phyloP scores from a whole-genome alignment of 2,329 filamentous ascomycete genomes.

The Pseudodiploospora longispora region DNA sequence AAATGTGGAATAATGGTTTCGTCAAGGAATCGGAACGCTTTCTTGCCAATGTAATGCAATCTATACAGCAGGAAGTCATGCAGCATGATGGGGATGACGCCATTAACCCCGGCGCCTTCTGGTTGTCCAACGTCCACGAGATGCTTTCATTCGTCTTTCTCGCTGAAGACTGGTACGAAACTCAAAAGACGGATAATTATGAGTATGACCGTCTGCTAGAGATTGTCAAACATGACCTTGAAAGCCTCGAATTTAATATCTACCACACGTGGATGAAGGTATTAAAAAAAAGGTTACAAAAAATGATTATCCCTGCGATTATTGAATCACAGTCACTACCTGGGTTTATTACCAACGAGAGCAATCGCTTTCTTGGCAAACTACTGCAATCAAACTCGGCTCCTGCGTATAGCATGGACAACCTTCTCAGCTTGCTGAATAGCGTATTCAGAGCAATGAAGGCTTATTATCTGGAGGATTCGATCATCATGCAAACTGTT shows the following conservation, averaged over 20 bases:
- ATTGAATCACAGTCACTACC: constrained; percentile 98
- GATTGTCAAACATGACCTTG: constrained; percentile 97
- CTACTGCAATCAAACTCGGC: constrained; percentile 81
- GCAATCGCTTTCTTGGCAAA: constrained; percentile 96
- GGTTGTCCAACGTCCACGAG: constrained; percentile 98
- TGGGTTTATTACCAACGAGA: constrained; percentile 97
- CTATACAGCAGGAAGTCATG: constrained; percentile 99
- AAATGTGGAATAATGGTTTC: constrained; percentile 99
- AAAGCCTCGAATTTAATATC: constrained; percentile 98
- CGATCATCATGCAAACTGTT: constrained; percentile 90
- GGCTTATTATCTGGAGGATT: constrained; percentile 93
- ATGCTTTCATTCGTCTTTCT: constrained; percentile 99
- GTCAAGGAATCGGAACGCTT: constrained; percentile 99
- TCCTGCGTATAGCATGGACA: constrained; percentile 99
- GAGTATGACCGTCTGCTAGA: constrained; percentile 96
- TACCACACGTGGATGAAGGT: constrained; percentile 99
- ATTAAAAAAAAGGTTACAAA: constrained; percentile 96
- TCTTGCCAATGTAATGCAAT: constrained; percentile 98
- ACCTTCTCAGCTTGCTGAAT: constrained; percentile 88
- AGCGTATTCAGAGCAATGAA: constrained; percentile 99
- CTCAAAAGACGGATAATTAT: constrained; percentile 98
- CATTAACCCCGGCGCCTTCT: constrained; percentile 95
- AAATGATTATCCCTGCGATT: constrained; percentile 99
- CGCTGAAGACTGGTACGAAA: constrained; percentile 98
- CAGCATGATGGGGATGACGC: constrained; percentile 95